Evolutionary conservation across 2,329 filamentous ascomycete genomes (phyloP), one percentile per base, ranked within the genome.

Genomic region (Phaeomoniella chlamydospora): DNA sequence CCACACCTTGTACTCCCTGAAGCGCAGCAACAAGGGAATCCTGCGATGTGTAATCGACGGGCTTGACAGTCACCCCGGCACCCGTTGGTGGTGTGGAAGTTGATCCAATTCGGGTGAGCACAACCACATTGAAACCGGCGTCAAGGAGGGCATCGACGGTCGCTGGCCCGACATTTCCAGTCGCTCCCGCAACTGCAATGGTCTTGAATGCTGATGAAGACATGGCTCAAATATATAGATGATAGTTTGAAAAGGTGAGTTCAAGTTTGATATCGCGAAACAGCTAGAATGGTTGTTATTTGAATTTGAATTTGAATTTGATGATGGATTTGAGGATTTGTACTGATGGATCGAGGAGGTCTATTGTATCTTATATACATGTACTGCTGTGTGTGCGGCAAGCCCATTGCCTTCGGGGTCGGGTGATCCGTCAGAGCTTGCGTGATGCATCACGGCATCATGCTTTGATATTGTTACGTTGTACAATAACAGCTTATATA

Each of bases 101-200:
- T 22, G 39, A 37, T 4, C 18, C 9, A n/a, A n/a, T n/a, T 10
- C 52, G 43, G 1, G 46, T 48, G 11, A 55, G 41, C n/a, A 48
- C 43, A 4, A 46, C 52, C 3, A 55, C 48, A 12, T 47, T 26
- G 36, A 54, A 49, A 2, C 41, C 30, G 22, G 49, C 44, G 4
- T 39, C 10, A 14, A 52, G 38, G 2, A 55, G 41, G 4, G 36
- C 44, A 11, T 43, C 29, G 13, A 55, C 43, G 13, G 54, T 34
- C 12, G 43, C 36, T 11, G 45, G 39, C 15, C 50, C 52, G 12
- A 54, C 41, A 18, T 47, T 51, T 5, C 53, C 53, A 26, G 38
- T 52, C 10, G 43, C 48, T 9, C 22, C 22, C 9, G 22, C 22
- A 26, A 26, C n/a, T 6, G 22, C 22, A n/a, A 26, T n/a, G n/a